Base-by-base conservation (phyloP, 768 basidiomycete species). In the Auriculariales sp. region DNA sequence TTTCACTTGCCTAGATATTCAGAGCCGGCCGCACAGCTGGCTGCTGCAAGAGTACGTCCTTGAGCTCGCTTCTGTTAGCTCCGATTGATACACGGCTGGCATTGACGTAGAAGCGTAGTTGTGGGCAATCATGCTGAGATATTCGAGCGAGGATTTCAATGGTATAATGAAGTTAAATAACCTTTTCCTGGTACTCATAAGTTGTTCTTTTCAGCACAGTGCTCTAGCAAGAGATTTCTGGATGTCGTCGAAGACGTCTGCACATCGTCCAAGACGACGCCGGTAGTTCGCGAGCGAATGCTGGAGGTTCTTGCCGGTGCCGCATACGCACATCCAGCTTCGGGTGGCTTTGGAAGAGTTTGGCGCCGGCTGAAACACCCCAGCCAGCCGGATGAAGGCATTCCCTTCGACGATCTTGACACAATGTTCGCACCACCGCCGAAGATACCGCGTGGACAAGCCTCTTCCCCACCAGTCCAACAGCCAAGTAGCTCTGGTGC, bases 81-180 rank as follows among this genome's bases (percentile, higher is more conserved):
- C 28, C 32, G 27, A 24, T 4, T 25, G 12, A 52, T 17, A 11
- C 2, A 10, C 25, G 24, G 1, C 14, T 47, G 6, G 24, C 34
- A 15, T 48, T 3, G 28, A 24, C 6, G 46, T n/a, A n/a, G n/a
- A n/a, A 9, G n/a, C 49, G 19, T 54, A 88, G 84, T 60, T 95
- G 4, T 93, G 90, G 91, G 82, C 89, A 2, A 81, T 93, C 56
- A 84, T 93, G 81, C 73, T 93, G 31, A 78, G 79, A 27, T 92
- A 93, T 59, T 80, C 81, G 3, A 75, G 79, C 0, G 77, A 81
- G 9, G 59, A 75, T 11, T 90, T 92, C 58, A 74, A 86, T 30
- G 35, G 66, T 68, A 46, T 54, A 64, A 56, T n/a, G n/a, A n/a
- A n/a, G 17, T 17, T 49, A 30, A 48, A 48, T 14, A 28, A 28